These are phyloP conservation scores for Rugonectria rugulosa DNA, from an alignment of 2,329 filamentous ascomycete genomes.

Conservation along the genomic window DNA sequence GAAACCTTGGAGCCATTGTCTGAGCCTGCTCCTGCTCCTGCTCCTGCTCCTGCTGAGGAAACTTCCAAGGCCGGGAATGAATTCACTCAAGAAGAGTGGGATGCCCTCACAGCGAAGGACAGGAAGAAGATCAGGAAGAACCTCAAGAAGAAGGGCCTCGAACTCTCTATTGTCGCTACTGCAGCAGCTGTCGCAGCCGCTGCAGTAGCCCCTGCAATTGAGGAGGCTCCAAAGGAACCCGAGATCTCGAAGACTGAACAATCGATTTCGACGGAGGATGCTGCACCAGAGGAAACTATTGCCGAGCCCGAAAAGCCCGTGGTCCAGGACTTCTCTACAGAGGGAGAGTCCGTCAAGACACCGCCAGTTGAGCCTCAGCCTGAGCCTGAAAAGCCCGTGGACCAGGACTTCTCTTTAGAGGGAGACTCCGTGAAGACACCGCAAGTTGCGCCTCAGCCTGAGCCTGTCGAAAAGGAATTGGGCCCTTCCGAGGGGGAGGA, in stretches of 20 bases:
- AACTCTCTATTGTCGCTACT: background rate
- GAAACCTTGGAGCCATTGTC: slow-evolving; percentile 2
- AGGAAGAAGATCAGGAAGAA: slow-evolving; percentile 36
- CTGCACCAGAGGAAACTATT: slow-evolving; percentile 2
- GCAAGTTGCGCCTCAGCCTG: slow-evolving; percentile 2
- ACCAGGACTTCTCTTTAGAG: background rate
- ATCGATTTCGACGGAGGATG: background rate
- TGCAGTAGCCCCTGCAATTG: background rate
- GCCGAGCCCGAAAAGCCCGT: background rate
- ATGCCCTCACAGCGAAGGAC: slow-evolving; percentile 28
- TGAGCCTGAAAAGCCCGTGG: background rate
- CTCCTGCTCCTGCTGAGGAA: background rate
- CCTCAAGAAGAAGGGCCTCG: slow-evolving; percentile 31
- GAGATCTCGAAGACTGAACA: background rate
- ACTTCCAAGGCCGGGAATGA: slow-evolving; percentile 26
- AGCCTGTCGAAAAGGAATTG: background rate
- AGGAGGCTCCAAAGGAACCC: slow-evolving; percentile 3
- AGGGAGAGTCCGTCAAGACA: background rate
- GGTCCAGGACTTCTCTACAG: background rate
- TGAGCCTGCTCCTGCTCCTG: background rate
- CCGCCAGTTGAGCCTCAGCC: slow-evolving; percentile 1
- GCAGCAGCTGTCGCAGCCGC: background rate
- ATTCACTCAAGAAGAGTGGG: slow-evolving; percentile 33
- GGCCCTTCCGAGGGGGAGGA: slow-evolving; percentile 1
- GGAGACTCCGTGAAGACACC: slow-evolving; percentile 3